Conservation (phyloP, 2,329 filamentous ascomycete species). For the Pseudopyrenochaeta lycopersici region DNA sequence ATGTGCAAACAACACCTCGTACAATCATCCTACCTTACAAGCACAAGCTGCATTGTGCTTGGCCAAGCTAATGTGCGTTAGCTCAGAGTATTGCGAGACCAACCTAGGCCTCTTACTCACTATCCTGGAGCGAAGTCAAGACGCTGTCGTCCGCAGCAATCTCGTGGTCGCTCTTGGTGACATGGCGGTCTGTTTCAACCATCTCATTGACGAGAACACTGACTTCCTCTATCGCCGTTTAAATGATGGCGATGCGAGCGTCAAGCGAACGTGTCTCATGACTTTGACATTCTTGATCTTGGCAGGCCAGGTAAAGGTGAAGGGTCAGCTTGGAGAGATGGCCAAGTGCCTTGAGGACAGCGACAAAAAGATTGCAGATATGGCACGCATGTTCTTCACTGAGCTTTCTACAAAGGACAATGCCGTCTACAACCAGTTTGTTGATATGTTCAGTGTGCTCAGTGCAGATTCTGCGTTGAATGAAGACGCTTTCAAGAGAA, state of each 20-base stretch:
- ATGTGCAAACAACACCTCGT: conserved; percentile 88
- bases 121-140: conserved; percentile 93
- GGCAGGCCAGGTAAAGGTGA: conserved; percentile 98
- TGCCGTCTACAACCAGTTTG: conserved; percentile 98
- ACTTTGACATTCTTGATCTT: conserved; percentile 97
- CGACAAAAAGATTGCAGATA: conserved; percentile 92
- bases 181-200: conserved; percentile 99
- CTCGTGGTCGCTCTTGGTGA: conserved; percentile 96
- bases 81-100: conserved; percentile 92
- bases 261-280: conserved; percentile 98
- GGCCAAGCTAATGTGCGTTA: conserved; percentile 98
- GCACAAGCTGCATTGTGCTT: conserved; percentile 92
- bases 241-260: conserved; percentile 85
- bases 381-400: conserved; percentile 98
- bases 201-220: conserved; percentile 98
- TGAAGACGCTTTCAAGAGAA: conserved; percentile 84
- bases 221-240: conserved; percentile 96
- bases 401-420: conserved; percentile 98
- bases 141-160: conserved; percentile 93
- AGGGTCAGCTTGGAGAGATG: conserved; percentile 98
- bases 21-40: conserved; percentile 88
- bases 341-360: conserved; percentile 97
- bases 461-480: conserved; percentile 82
- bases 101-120: conserved; percentile 95
- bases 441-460: conserved; percentile 96